Evolutionary conservation across 192 early-diverging fungal genomes (phyloP), one percentile per base, ranked within the genome.

Genomic region (Physocladia obscura): DNA sequence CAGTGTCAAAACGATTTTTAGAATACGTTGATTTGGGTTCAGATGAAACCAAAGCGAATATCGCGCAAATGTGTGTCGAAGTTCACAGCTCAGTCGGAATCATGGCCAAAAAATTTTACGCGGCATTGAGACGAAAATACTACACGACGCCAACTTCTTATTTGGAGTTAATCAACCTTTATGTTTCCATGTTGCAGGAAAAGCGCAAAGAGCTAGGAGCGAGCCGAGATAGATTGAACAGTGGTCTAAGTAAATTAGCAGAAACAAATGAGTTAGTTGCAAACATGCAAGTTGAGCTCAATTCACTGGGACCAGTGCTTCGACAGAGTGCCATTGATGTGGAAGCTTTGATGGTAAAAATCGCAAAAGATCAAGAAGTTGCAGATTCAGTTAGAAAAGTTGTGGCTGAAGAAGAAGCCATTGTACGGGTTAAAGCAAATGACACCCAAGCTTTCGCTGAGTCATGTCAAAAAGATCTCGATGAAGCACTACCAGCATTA

Each of bases 141-240:
- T 86, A 86, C 75, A 86, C 84, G 13, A 86, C 84, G 0, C 84
- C 84, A 54, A 84, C 82, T 4, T 82, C 80, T 21, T 86, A 86
- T 61, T 74, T 86, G 2, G 84, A 86, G 73, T 76, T 86, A 24
- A 86, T 86, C 70, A 86, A 86, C 40, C 69, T 82, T 0, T 86
- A 86, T 63, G 77, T 82, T 4, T 56, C 77, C 1, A 86, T 86
- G 84, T 57, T 86, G 27, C 80, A 81, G 24, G 84, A 86, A 59
- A 84, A 86, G 38, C 49, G 84, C 13, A 84, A 83, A 59, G 84
- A 86, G 64, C 68, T 84, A 26, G 82, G 80, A 3, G 57, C 74
- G 15, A 54, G 70, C 19, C 68, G 84, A 15, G 84, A 86, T 49
- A 49, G 84, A 13, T 69, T 86, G 1, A 52, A 70, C 26, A 84